These are phyloP conservation scores for Pleurotus eryngii DNA, from an alignment of 768 basidiomycete species.

Conservation along the genomic window DNA sequence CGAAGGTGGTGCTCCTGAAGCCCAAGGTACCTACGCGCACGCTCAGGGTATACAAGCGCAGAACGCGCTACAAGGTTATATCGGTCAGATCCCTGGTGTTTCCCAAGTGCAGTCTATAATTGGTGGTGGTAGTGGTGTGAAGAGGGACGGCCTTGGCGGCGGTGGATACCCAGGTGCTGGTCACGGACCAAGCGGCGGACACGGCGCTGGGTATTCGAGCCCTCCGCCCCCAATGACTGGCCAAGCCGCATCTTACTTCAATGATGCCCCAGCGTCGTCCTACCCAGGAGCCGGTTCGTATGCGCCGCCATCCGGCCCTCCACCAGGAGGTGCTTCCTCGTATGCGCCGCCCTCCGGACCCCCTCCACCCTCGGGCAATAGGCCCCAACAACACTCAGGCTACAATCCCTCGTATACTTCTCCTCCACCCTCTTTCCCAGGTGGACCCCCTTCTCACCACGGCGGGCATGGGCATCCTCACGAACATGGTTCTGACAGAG, in stretches of 20 bases:
- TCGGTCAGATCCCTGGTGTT: slow-evolving; percentile 46
- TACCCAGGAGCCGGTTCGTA: slow-evolving; percentile 7
- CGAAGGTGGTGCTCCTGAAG: slow-evolving; percentile 43
- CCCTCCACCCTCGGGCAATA: not conserved
- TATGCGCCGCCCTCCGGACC: not conserved
- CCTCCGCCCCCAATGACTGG: slow-evolving; percentile 16
- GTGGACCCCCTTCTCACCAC: slow-evolving; percentile 11
- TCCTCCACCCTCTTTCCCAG: slow-evolving; percentile 27
- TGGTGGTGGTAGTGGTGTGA: slow-evolving; percentile 24
- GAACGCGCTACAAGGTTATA: slow-evolving; percentile 40
- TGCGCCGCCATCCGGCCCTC: slow-evolving; percentile 14
- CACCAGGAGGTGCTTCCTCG: slow-evolving; percentile 7
- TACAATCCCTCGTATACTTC: slow-evolving; percentile 7
- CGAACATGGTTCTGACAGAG: slow-evolving; percentile 8
- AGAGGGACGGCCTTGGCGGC: slow-evolving; percentile 23
- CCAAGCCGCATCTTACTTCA: slow-evolving; percentile 30
- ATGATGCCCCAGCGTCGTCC: slow-evolving; percentile 10
- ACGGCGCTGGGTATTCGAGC: slow-evolving; percentile 1
- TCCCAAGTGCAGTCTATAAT: slow-evolving; percentile 35
- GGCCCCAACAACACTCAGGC: not conserved
- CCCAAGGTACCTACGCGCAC: slow-evolving; percentile 47
- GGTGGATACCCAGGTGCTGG: slow-evolving; percentile 12
- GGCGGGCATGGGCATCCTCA: slow-evolving; percentile 18
- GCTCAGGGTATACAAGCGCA: slow-evolving; percentile 34
- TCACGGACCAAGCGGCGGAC: not conserved